phyloP scores from a whole-genome alignment of 2,329 filamentous ascomycete species.

The Nemania diffusa region DNA sequence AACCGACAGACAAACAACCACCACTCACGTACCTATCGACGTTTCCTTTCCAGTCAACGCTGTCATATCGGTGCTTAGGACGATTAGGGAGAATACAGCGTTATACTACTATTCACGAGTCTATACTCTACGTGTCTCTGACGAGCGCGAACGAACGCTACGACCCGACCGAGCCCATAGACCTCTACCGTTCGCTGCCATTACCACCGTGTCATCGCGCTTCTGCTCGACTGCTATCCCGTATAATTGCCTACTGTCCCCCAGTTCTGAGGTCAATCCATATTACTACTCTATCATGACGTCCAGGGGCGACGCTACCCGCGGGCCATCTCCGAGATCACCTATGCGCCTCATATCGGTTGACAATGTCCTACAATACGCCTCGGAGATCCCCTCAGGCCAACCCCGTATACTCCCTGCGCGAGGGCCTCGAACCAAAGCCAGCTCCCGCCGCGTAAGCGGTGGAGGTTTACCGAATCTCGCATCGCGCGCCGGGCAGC shows the following conservation, averaged over 20 bases:
- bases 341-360: conserved; percentile 84
- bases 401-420: conserved; percentile 80
- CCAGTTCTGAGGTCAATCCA: neutral
- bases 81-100: too few species aligned
- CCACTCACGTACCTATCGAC: neutral
- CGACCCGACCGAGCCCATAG: neutral
- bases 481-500: conserved; percentile 60
- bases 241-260: neutral
- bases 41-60: neutral
- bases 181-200: neutral
- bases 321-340: conserved; percentile 39
- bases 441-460: conserved; percentile 57
- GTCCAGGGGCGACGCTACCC: conserved; percentile 25
- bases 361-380: conserved; percentile 93
- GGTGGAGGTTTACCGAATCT: conserved; percentile 58
- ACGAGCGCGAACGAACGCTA: neutral
- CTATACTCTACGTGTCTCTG: neutral
- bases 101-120: neutral
- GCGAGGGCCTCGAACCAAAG: conserved; percentile 58
- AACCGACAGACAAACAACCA: neutral
- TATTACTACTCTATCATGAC: conserved; percentile 23
- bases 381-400: conserved; percentile 93
- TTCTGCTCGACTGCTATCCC: neutral
- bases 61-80: neutral
- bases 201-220: neutral